Evolutionary conservation across 257 asterid species (phyloP).

Genomic region (Ajuga chamaepitys): DNA sequence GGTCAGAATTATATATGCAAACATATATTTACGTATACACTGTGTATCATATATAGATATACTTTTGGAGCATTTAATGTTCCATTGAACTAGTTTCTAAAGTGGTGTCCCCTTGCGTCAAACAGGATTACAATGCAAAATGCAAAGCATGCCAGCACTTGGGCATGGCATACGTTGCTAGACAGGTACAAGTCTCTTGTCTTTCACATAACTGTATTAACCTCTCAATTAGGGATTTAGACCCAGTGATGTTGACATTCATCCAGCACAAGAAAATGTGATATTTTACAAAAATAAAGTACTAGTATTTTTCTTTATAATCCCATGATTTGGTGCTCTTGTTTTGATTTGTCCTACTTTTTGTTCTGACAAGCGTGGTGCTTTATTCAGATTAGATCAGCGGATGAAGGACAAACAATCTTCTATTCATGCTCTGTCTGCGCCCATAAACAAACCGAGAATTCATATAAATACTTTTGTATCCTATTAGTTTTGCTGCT

Average conservation of each 20-base stretch:
- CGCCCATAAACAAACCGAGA: constrained; percentile 68
- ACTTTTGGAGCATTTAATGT: too few species aligned
- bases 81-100: neutral
- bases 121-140: constrained; percentile 84
- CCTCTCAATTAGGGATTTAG: too few species aligned
- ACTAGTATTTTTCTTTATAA: too few species aligned
- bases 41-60: too few species aligned
- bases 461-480: constrained; percentile 36
- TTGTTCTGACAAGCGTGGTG: neutral
- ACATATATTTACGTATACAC: too few species aligned
- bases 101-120: neutral
- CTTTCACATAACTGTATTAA: neutral
- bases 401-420: constrained; percentile 98
- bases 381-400: constrained; percentile 69
- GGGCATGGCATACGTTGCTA: constrained; percentile 76
- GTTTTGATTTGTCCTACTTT: neutral
- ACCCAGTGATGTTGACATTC: too few species aligned
- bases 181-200: constrained; percentile 54
- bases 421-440: constrained; percentile 81
- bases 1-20: constrained; percentile 35
- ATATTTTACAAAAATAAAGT: too few species aligned
- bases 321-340: neutral
- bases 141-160: constrained; percentile 79
- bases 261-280: too few species aligned
- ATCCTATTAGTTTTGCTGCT: too few species aligned